These are phyloP conservation scores for Ceratobasidium papillatum DNA, from an alignment of 1,284 basidiomycete species.

Conservation along the genomic window DNA sequence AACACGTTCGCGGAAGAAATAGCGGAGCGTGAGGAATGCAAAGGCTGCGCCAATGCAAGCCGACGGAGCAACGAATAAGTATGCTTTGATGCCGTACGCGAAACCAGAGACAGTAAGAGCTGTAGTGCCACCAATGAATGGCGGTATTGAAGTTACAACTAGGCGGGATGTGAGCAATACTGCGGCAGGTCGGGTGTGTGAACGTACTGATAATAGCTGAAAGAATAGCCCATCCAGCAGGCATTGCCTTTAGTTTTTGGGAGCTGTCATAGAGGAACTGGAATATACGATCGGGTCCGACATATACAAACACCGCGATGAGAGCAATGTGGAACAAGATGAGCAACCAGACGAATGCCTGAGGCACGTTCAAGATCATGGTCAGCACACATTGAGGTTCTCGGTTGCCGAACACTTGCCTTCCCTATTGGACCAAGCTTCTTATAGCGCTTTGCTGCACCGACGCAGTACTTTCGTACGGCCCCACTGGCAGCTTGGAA, in stretches of 20 bases:
- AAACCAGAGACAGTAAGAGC: slow-evolving; percentile 75
- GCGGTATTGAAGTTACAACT: slow-evolving; percentile 80
- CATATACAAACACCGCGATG: slow-evolving; percentile 56
- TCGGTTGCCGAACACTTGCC: slow-evolving; percentile 50
- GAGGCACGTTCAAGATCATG: neutral
- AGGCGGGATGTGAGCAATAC: slow-evolving; percentile 22
- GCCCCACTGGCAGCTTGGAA: neutral
- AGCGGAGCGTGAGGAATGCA: slow-evolving; percentile 70
- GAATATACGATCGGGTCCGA: slow-evolving; percentile 68
- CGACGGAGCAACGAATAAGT: slow-evolving; percentile 67
- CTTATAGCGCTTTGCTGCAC: slow-evolving; percentile 53
- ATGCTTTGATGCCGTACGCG: slow-evolving; percentile 80
- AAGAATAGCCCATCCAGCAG: slow-evolving; percentile 70
- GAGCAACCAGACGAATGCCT: slow-evolving; percentile 57
- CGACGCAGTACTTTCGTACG: slow-evolving; percentile 11
- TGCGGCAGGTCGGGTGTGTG: slow-evolving; percentile 38
- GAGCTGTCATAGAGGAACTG: slow-evolving; percentile 76
- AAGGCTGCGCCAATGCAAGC: slow-evolving; percentile 73
- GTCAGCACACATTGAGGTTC: neutral
- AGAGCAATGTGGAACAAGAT: slow-evolving; percentile 58
- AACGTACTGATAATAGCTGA: slow-evolving; percentile 61
- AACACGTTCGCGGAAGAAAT: slow-evolving; percentile 64
- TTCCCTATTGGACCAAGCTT: slow-evolving; percentile 61
- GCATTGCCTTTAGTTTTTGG: slow-evolving; percentile 65
- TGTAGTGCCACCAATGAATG: slow-evolving; percentile 77